These are phyloP conservation scores for Durio zibethinus DNA, from an alignment of 345 rosid species.

Conservation along the genomic window DNA sequence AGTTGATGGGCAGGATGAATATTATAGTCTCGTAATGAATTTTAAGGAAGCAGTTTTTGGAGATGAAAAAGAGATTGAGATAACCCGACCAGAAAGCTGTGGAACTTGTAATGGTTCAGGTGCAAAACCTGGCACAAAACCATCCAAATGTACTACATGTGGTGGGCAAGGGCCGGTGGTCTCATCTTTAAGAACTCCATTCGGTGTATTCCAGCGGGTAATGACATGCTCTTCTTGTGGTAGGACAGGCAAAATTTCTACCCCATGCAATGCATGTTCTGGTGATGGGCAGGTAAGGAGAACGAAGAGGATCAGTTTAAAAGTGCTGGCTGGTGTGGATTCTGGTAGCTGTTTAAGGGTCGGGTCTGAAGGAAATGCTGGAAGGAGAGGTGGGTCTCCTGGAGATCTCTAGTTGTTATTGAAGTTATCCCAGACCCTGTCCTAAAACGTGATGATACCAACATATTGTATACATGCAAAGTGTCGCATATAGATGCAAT, in stretches of 20 bases:
- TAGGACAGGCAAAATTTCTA: conserved; percentile 74
- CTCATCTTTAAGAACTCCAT: conserved; percentile 83
- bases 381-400: conserved; percentile 85
- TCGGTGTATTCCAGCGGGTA: conserved; percentile 98
- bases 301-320: conserved; percentile 85
- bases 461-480: conserved; percentile 80
- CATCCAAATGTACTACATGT: conserved; percentile 78
- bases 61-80: conserved; percentile 85
- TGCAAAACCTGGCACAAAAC: conserved; percentile 78
- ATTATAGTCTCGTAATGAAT: conserved; percentile 65
- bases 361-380: conserved; percentile 91
- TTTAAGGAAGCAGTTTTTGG: conserved; percentile 98
- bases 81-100: conserved; percentile 79
- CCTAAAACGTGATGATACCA: conserved; percentile 82
- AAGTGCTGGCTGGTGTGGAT: conserved; percentile 96
- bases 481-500: conserved; percentile 90
- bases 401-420: conserved; percentile 83
- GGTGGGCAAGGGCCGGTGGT: conserved; percentile 99
- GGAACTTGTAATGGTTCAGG: conserved; percentile 90
- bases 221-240: conserved; percentile 84
- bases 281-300: conserved; percentile 91
- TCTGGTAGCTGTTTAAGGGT: conserved; percentile 93
- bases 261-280: conserved; percentile 74
- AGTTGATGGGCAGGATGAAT: conserved; percentile 86
- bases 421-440: conserved; percentile 85